phyloP scores from a whole-genome alignment of 2,329 filamentous ascomycete species.

The Paraphoma sp. region DNA sequence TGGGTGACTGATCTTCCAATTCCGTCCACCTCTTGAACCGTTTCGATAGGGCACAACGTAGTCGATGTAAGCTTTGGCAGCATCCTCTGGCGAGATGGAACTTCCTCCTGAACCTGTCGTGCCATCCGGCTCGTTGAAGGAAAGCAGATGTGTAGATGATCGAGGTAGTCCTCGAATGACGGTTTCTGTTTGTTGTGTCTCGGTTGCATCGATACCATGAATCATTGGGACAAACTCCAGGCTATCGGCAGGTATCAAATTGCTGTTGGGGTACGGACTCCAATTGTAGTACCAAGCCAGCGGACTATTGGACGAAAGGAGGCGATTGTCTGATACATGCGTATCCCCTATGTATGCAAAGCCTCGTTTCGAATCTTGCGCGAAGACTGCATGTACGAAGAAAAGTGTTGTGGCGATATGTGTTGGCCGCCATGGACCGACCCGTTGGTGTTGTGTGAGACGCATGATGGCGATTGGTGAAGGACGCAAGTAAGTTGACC shows the following conservation, averaged over 20 bases:
- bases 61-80: conserved; percentile 73
- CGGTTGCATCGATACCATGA: conserved; percentile 64
- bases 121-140: conserved; percentile 82
- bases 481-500: not conserved
- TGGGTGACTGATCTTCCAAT: conserved; percentile 70
- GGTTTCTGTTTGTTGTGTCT: conserved; percentile 61
- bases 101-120: conserved; percentile 65
- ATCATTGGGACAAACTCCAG: conserved; percentile 84
- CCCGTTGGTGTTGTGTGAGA: conserved; percentile 1
- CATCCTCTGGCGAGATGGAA: conserved; percentile 65
- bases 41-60: conserved; percentile 73
- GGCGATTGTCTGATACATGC: conserved; percentile 65
- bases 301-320: conserved; percentile 62
- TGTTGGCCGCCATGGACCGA: conserved; percentile 2
- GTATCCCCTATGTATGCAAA: conserved; percentile 71
- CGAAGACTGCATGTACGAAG: conserved; percentile 11
- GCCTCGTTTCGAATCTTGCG: conserved; percentile 69
- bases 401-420: conserved; percentile 5
- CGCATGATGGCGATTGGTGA: not conserved
- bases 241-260: conserved; percentile 53
- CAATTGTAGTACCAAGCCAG: conserved; percentile 91
- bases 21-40: conserved; percentile 55
- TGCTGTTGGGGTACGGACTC: conserved; percentile 60
- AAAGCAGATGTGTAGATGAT: conserved; percentile 69
- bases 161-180: conserved; percentile 65